Conservation (phyloP, 768 basidiomycete species). For the Trametes cingulata region DNA sequence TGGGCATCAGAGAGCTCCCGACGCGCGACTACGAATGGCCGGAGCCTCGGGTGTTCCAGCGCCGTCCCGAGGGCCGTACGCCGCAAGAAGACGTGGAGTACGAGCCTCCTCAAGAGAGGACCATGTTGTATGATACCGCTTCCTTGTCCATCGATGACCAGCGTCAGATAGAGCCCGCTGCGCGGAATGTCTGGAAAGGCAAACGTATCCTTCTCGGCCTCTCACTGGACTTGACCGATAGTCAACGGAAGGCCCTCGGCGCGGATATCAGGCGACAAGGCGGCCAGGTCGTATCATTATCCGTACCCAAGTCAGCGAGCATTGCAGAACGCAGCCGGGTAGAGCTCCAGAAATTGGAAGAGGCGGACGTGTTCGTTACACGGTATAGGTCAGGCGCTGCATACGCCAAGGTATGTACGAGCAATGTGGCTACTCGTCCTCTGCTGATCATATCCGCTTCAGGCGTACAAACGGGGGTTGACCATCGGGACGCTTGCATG, state of each 20-base stretch:
- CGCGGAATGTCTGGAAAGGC: slow-evolving; percentile 54
- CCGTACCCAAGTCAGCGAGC: slow-evolving; percentile 21
- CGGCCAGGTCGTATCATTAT: slow-evolving; percentile 45
- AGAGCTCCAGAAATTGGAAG: slow-evolving; percentile 44
- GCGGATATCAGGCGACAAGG: slow-evolving; percentile 62
- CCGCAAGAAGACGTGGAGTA: slow-evolving; percentile 26
- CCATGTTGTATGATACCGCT: slow-evolving; percentile 38
- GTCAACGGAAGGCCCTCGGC: slow-evolving; percentile 56
- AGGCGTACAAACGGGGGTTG: slow-evolving; percentile 63
- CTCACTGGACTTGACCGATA: slow-evolving; percentile 53
- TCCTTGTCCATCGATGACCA: slow-evolving; percentile 26
- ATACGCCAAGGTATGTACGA: slow-evolving; percentile 61
- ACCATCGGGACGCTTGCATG: slow-evolving; percentile 80
- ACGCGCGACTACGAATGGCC: slow-evolving; percentile 73
- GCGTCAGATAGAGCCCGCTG: slow-evolving; percentile 16
- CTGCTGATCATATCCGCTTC: slow-evolving; percentile 2
- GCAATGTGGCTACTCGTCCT: not conserved
- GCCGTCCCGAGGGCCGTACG: slow-evolving; percentile 30
- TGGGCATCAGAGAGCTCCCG: slow-evolving; percentile 48
- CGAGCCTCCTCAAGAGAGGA: slow-evolving; percentile 36
- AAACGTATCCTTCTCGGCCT: slow-evolving; percentile 61
- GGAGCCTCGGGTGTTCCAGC: slow-evolving; percentile 54
- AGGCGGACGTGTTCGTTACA: slow-evolving; percentile 76
- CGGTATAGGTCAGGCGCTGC: slow-evolving; percentile 66
- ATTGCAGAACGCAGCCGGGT: slow-evolving; percentile 31